phyloP scores from a whole-genome alignment of 768 basidiomycete genomes.

The Phanerochaete sordida region DNA sequence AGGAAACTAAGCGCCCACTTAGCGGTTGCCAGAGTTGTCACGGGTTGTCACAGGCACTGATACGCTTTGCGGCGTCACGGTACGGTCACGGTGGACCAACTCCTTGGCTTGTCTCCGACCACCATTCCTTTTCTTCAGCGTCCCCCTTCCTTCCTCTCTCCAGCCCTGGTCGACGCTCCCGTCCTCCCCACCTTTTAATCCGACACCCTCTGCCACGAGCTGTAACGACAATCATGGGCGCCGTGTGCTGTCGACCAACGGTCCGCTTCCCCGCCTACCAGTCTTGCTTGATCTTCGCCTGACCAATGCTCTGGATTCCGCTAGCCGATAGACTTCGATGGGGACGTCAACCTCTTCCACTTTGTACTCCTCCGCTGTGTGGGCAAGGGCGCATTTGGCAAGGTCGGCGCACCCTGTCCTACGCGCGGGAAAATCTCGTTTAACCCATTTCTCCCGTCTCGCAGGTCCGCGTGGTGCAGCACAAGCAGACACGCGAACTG shows the following conservation, averaged over 20 bases:
- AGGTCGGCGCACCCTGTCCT: slow-evolving; percentile 49
- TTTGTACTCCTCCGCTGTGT: slow-evolving; percentile 93
- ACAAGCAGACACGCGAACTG: slow-evolving; percentile 95
- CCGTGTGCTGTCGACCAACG: slow-evolving; percentile 80
- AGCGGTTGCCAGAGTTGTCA: slow-evolving; percentile 11
- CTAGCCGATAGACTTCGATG: slow-evolving; percentile 93
- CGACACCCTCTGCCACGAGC: slow-evolving; percentile 12
- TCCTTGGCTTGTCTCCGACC: slow-evolving; percentile 13
- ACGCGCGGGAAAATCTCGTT: not conserved
- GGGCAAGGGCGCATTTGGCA: slow-evolving; percentile 99
- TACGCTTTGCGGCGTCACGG: slow-evolving; percentile 5
- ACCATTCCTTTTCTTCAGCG: slow-evolving; percentile 9
- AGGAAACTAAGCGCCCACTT: not conserved
- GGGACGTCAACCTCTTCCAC: slow-evolving; percentile 95
- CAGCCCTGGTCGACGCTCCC: slow-evolving; percentile 13
- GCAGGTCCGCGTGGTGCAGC: slow-evolving; percentile 98
- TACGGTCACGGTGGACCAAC: slow-evolving; percentile 1
- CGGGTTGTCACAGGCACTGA: slow-evolving; percentile 7
- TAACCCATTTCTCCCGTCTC: slow-evolving; percentile 9
- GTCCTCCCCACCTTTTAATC: slow-evolving; percentile 6
- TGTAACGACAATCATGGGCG: slow-evolving; percentile 57
- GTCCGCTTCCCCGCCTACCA: slow-evolving; percentile 36
- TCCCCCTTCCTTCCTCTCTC: slow-evolving; percentile 10
- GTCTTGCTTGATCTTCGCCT: not conserved
- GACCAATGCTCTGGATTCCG: not conserved